Evolutionary conservation across 2,329 filamentous ascomycete genomes (phyloP), one percentile per base, ranked within the genome.

Genomic region (Dryadomyces quercivorus): DNA sequence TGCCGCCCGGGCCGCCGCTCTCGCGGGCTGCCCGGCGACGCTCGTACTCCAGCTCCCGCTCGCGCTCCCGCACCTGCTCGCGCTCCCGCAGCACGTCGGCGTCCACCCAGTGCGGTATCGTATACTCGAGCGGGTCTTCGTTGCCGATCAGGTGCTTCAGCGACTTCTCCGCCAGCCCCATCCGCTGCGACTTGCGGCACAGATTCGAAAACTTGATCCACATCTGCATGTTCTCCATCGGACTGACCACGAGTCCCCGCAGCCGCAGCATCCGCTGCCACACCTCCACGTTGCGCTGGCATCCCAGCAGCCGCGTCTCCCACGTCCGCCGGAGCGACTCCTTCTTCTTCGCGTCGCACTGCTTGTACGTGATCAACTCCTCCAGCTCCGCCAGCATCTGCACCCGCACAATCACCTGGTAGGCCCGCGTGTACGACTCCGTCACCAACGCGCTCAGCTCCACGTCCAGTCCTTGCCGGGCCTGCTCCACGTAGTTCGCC

Each of bases 161-260:
- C 12, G 91, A 94, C 71, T 95, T 94, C 71, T 98, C 93, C 1
- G 93, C 93, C 50, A 99, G 79, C 10, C 93, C 92, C 77, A 92
- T 91, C 34, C 93, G 86, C 56, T 89, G 87, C 47, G 92, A 95
- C 69, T 98, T 99, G 63, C 94, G 87, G 69, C 94, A 99, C 6
- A 98, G 81, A 63, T 97, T 98, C 63, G 93, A 88, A 67, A 96
- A 98, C 67, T 98, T 99, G 74, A 98, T 97, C 84, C 91, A 96
- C 90, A 98, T 98, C 63, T 95, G 88, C 75, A 95, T 89, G 64
- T 96, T 96, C 67, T 99, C 91, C 38, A 82, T 82, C 0, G 94
- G 92, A 0, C 85, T 85, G 58, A 97, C 92, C 56, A 99, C 93
- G 52, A 99, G 76, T 20, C 90, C 88, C 57, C 93, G 84, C 36